phyloP scores from a whole-genome alignment of 176 grass and related monocot genomes.

The Secale cereale region DNA sequence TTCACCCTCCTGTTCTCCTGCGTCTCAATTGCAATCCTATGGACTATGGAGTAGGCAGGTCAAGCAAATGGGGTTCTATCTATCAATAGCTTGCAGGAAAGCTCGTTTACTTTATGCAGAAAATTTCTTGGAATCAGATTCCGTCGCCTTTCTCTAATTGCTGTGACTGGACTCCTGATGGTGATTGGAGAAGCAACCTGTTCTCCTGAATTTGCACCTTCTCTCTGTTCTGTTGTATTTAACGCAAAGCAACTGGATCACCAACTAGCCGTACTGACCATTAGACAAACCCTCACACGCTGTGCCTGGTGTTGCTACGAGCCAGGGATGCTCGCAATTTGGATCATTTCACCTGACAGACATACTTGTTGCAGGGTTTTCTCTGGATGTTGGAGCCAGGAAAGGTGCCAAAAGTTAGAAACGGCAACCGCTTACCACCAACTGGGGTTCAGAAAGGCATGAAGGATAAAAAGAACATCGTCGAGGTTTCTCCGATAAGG shows the following conservation, averaged over 20 bases:
- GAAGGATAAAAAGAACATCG: constrained; percentile 37
- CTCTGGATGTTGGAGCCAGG: constrained; percentile 73
- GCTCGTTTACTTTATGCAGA: background rate
- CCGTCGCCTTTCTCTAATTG: background rate
- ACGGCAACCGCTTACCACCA: background rate
- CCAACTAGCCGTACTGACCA: background rate
- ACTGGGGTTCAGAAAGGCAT: constrained; percentile 31
- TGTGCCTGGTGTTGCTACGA: background rate
- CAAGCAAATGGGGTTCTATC: background rate
- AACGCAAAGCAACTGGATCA: background rate
- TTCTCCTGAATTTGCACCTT: background rate
- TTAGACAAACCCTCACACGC: background rate
- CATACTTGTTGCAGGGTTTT: constrained; percentile 41
- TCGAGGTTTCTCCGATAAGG: constrained; percentile 66
- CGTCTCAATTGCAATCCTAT: background rate
- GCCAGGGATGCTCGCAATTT: background rate
- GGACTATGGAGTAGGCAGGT: too few relatives aligned
- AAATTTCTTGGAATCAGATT: background rate
- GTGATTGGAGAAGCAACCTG: background rate
- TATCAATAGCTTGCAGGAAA: background rate
- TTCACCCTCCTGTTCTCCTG: background rate
- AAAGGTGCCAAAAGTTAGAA: constrained; percentile 52
- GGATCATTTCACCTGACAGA: background rate
- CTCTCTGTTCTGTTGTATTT: background rate
- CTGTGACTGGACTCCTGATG: background rate